phyloP scores from a whole-genome alignment of 2,329 filamentous ascomycete species.

The Aspergillus sp. region DNA sequence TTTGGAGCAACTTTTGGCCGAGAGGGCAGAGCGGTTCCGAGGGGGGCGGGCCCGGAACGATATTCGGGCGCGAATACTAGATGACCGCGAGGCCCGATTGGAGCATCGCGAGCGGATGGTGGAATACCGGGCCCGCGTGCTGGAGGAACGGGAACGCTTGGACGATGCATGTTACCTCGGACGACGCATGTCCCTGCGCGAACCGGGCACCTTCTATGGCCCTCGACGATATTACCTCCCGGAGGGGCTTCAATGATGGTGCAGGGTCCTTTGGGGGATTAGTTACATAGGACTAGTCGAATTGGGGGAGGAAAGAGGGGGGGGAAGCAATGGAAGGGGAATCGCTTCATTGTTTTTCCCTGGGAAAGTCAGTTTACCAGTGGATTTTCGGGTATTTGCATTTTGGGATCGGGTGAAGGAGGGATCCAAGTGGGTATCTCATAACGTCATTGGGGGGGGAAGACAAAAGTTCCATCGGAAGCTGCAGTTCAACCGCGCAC shows the following conservation, averaged over 20 bases:
- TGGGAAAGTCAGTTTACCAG: neutral
- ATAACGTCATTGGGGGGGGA: slow-evolving; percentile 8
- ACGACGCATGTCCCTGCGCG: slow-evolving; percentile 21
- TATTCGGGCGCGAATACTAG: slow-evolving; percentile 30
- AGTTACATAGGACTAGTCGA: too few species aligned
- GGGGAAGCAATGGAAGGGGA: neutral
- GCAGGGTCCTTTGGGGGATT: too few species aligned
- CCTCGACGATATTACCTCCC: slow-evolving; percentile 17
- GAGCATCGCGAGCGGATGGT: slow-evolving; percentile 27
- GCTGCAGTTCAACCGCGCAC: slow-evolving; percentile 1
- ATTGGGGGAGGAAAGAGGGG: neutral
- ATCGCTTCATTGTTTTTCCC: slow-evolving; percentile 8
- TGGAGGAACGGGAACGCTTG: slow-evolving; percentile 25
- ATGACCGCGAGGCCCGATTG: slow-evolving; percentile 29
- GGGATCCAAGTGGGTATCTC: slow-evolving; percentile 5
- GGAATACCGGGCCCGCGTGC: slow-evolving; percentile 21
- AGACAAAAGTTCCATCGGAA: neutral
- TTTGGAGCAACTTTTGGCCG: slow-evolving; percentile 7
- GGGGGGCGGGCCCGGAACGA: slow-evolving; percentile 24
- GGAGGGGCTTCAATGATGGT: slow-evolving; percentile 12
- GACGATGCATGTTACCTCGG: slow-evolving; percentile 14
- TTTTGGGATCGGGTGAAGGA: slow-evolving; percentile 4
- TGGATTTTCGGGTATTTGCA: slow-evolving; percentile 9
- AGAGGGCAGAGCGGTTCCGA: slow-evolving; percentile 6
- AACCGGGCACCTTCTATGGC: slow-evolving; percentile 16